Evolutionary conservation across 768 basidiomycete species (phyloP).

Genomic region (Tephrocybe sp.): DNA sequence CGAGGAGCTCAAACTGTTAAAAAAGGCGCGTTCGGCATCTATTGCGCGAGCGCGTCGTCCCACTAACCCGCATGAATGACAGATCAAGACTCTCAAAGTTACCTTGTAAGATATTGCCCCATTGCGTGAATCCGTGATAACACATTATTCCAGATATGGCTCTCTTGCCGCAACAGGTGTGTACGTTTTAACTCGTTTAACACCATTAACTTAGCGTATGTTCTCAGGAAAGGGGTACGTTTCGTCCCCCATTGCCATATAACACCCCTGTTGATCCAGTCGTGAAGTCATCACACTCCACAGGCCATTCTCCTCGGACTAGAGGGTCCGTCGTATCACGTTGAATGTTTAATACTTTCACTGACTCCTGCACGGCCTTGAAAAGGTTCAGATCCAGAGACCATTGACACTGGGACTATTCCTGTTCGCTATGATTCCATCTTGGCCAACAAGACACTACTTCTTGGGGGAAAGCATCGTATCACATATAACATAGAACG

Average conservation of each 20-base stretch:
- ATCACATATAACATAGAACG: conserved; percentile 85
- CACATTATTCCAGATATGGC: conserved; percentile 60
- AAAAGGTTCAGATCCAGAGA: conserved; percentile 84
- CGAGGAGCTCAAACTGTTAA: conserved; percentile 60
- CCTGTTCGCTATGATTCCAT: conserved; percentile 73
- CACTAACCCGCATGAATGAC: conserved; percentile 2
- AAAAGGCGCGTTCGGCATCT: conserved; percentile 45
- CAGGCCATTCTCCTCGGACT: conserved; percentile 83
- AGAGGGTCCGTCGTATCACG: conserved; percentile 43
- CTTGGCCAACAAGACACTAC: conserved; percentile 57
- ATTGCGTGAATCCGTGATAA: conserved; percentile 2
- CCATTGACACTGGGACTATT: conserved; percentile 85
- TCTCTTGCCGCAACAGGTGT: conserved; percentile 89
- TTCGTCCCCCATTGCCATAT: background rate
- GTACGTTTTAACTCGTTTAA: conserved; percentile 11
- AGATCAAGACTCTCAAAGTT: conserved; percentile 83
- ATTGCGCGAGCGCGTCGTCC: conserved; percentile 3
- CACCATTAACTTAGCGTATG: conserved; percentile 1
- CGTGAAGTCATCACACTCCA: conserved; percentile 74
- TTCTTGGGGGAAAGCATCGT: conserved; percentile 70
- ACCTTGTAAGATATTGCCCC: conserved; percentile 53
- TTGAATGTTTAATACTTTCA: background rate
- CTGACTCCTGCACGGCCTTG: background rate
- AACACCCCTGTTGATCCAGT: background rate
- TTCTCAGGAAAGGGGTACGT: conserved; percentile 71